Evolutionary conservation across 2,329 filamentous ascomycete species (phyloP).

Genomic region (Orbilia blumenaviensis): DNA sequence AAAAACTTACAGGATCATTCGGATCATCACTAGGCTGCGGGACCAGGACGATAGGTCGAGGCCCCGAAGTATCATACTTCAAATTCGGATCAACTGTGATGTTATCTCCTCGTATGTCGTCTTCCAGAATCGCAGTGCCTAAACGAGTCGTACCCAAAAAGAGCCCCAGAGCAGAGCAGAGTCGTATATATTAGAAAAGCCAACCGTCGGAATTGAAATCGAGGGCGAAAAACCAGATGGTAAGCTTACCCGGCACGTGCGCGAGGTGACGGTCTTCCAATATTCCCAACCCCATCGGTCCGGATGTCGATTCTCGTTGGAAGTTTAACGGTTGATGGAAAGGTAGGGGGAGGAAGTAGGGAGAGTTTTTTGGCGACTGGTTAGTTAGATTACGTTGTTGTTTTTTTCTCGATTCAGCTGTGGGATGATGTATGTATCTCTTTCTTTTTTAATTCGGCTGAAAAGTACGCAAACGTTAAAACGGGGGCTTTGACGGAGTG

Average conservation of each 20-base stretch:
- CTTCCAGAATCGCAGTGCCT: slow-evolving; percentile 53
- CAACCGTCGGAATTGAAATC: slow-evolving; percentile 26
- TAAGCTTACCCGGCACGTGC: slow-evolving; percentile 75
- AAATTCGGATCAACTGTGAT: slow-evolving; percentile 60
- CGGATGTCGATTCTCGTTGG: slow-evolving; percentile 35
- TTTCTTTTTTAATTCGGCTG: slow-evolving; percentile 19
- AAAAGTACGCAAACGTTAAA: slow-evolving; percentile 18
- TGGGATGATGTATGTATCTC: not conserved
- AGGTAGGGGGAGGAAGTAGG: not conserved
- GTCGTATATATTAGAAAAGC: slow-evolving; percentile 11
- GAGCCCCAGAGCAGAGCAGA: not conserved
- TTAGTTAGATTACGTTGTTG: slow-evolving; percentile 15
- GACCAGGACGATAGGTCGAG: slow-evolving; percentile 78
- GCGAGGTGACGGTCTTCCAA: slow-evolving; percentile 73
- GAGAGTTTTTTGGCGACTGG: not conserved
- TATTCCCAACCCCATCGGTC: slow-evolving; percentile 74
- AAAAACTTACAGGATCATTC: slow-evolving; percentile 79
- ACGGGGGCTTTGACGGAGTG: too few relatives aligned
- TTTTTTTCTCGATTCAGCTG: slow-evolving; percentile 10
- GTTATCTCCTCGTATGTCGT: slow-evolving; percentile 27
- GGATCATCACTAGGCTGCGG: slow-evolving; percentile 91
- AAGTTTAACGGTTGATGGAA: slow-evolving; percentile 8
- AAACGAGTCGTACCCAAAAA: not conserved
- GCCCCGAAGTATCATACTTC: slow-evolving; percentile 77
- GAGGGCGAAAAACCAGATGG: slow-evolving; percentile 1